phyloP scores from a whole-genome alignment of 2,329 filamentous ascomycete species.

The Chrysoporthe austroafricana region DNA sequence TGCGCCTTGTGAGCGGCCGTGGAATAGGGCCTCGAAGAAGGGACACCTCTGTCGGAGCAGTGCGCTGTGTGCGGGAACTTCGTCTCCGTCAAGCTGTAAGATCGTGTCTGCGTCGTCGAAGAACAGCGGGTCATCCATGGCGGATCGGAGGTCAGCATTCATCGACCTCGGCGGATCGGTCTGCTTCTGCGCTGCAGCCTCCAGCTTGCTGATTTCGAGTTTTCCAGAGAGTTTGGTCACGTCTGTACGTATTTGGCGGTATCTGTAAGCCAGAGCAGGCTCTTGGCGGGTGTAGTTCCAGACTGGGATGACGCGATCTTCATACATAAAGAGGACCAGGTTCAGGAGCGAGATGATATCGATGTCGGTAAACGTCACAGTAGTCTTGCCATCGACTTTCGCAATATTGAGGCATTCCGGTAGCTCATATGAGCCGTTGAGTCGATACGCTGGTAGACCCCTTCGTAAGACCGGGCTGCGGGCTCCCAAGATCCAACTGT shows the following conservation, averaged over 20 bases:
- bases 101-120: slow-evolving; percentile 81
- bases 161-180: slow-evolving; percentile 65
- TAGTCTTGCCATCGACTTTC: slow-evolving; percentile 51
- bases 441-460: slow-evolving; percentile 61
- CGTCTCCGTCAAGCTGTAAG: slow-evolving; percentile 76
- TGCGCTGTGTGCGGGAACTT: slow-evolving; percentile 74
- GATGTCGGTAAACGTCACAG: slow-evolving; percentile 68
- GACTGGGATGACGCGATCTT: slow-evolving; percentile 77
- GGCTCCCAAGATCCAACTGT: slow-evolving; percentile 78
- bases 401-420: slow-evolving; percentile 65
- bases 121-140: slow-evolving; percentile 69
- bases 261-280: slow-evolving; percentile 69
- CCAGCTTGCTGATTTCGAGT: slow-evolving; percentile 72
- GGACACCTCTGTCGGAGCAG: slow-evolving; percentile 83
- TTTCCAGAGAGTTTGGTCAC: slow-evolving; percentile 82
- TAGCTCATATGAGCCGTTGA: slow-evolving; percentile 57
- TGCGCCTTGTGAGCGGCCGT: slow-evolving; percentile 80
- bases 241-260: slow-evolving; percentile 79
- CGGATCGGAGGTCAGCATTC: slow-evolving; percentile 70
- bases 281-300: slow-evolving; percentile 80
- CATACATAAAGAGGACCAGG: slow-evolving; percentile 78
- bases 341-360: slow-evolving; percentile 83
- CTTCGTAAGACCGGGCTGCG: slow-evolving; percentile 72
- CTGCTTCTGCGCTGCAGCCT: slow-evolving; percentile 78
- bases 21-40: slow-evolving; percentile 89